Conservation (phyloP, 495 filamentous ascomycete species). For the Trichoderma virens region DNA sequence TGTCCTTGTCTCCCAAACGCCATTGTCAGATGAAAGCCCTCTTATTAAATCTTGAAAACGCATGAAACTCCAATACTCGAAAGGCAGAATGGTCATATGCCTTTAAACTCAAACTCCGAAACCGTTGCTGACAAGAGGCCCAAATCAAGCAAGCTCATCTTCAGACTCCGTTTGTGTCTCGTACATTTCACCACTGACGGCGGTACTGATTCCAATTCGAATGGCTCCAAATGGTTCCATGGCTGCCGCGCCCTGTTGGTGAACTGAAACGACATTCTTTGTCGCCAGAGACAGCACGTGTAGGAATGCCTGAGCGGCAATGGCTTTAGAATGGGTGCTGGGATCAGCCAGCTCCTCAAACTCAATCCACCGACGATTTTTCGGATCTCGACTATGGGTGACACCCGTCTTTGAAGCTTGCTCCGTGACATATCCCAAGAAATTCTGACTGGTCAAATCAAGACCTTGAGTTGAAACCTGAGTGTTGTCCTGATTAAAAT, state of each 20-base stretch:
- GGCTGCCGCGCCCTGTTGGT: slow-evolving; percentile 35
- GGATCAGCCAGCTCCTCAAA: slow-evolving; percentile 59
- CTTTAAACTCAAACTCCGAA: background rate
- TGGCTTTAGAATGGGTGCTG: slow-evolving; percentile 40
- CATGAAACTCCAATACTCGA: background rate
- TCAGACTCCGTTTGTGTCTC: background rate
- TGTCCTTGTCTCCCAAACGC: background rate
- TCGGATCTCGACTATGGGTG: slow-evolving; percentile 27
- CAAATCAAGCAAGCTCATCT: slow-evolving; percentile 1
- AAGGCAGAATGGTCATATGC: background rate
- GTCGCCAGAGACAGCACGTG: slow-evolving; percentile 65
- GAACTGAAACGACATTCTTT: slow-evolving; percentile 48
- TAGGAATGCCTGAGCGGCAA: slow-evolving; percentile 67
- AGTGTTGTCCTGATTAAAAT: background rate
- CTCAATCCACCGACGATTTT: slow-evolving; percentile 29
- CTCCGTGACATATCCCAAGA: slow-evolving; percentile 49
- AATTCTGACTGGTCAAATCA: slow-evolving; percentile 13
- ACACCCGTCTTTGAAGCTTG: slow-evolving; percentile 28
- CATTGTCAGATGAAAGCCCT: background rate
- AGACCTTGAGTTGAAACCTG: slow-evolving; percentile 14
- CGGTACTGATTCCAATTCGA: slow-evolving; percentile 20
- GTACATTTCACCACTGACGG: background rate
- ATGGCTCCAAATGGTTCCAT: slow-evolving; percentile 30
- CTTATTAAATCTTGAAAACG: background rate
- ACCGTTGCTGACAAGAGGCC: background rate